Evolutionary conservation across 805 yeast species (phyloP).

Genomic region (Yamadazyma olivae): DNA sequence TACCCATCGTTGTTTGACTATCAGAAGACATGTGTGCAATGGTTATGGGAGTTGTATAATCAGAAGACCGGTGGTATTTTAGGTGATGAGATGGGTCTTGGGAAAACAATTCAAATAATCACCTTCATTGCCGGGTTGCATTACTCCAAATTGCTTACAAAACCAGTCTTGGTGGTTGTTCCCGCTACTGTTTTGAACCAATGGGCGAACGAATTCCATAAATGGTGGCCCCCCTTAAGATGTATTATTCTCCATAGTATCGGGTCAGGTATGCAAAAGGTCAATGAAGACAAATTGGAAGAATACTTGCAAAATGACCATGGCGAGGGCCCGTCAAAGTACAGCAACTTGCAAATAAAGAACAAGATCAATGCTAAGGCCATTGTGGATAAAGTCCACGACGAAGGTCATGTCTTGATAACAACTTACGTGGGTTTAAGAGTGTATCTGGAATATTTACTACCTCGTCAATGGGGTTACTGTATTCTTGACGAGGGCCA

Average conservation of each 20-base stretch:
- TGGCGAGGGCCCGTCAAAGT: conserved; percentile 9
- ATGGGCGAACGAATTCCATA: conserved; percentile 95
- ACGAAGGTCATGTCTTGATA: conserved; percentile 76
- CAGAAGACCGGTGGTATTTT: conserved; percentile 93
- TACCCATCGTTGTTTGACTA: conserved; percentile 85
- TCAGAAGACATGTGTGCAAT: conserved; percentile 94
- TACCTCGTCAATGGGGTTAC: conserved; percentile 83
- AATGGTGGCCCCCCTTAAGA: conserved; percentile 97
- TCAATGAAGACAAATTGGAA: conserved; percentile 51
- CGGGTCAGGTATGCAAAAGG: conserved; percentile 73
- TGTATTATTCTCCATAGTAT: conserved; percentile 86
- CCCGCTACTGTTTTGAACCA: conserved; percentile 96
- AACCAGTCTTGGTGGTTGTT: conserved; percentile 84
- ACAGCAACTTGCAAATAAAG: conserved; percentile 1
- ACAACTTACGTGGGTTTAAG: conserved; percentile 90
- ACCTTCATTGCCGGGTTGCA: conserved; percentile 90
- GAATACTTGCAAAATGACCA: conserved; percentile 45
- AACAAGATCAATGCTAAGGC: conserved; percentile 41
- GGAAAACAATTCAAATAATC: conserved; percentile 91
- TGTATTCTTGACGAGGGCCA: conserved; percentile 95
- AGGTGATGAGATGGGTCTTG: conserved; percentile 98
- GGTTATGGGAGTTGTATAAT: conserved; percentile 92
- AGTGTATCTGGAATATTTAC: conserved; percentile 57
- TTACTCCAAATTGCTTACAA: conserved; percentile 68
- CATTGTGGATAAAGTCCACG: conserved; percentile 55